A percentile compares a stretch with the other conserved stretches of the same genome.
These are phyloP conservation scores for Immersiporthe knoxdaviesiana DNA, from an alignment of 2,329 filamentous ascomycete species.

Conservation along the genomic window DNA sequence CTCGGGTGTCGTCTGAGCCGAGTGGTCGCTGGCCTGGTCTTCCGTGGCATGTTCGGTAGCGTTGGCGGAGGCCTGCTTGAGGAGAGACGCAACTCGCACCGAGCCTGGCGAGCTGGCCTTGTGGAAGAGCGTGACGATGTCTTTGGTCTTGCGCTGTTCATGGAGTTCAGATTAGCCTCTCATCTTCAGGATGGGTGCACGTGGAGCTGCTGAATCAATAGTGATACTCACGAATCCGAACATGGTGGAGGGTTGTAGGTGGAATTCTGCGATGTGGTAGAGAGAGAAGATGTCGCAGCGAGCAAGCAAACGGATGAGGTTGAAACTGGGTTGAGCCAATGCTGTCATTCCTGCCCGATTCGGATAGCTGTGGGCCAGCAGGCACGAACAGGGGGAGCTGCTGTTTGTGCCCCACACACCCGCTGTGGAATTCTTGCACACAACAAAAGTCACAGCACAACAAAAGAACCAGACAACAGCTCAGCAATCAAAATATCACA, in stretches of 20 bases:
- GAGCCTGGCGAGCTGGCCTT: constrained; percentile 76
- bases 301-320: constrained; percentile 15
- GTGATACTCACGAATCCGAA: constrained; percentile 49
- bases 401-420: too few relatives aligned
- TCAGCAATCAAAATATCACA: too few relatives aligned
- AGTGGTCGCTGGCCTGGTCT: constrained; percentile 73
- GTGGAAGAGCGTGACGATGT: constrained; percentile 97
- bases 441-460: too few relatives aligned
- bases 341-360: constrained; percentile 26
- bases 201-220: constrained; percentile 4
- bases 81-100: constrained; percentile 70
- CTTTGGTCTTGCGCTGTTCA: constrained; percentile 73
- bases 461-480: too few relatives aligned
- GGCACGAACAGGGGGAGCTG: too few relatives aligned
- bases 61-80: constrained; percentile 79
- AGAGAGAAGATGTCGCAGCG: not conserved
- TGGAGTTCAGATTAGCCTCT: constrained; percentile 13
- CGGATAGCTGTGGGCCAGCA: constrained; percentile 22
- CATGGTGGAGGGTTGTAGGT: constrained; percentile 40
- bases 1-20: constrained; percentile 56
- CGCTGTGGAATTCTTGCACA: too few relatives aligned
- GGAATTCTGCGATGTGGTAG: constrained; percentile 9
- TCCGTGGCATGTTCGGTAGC: constrained; percentile 69
- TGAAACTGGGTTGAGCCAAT: constrained; percentile 22
- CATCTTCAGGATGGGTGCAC: not conserved